Evolutionary conservation across 768 basidiomycete species (phyloP).

Genomic region (Leccinum rimulosum): DNA sequence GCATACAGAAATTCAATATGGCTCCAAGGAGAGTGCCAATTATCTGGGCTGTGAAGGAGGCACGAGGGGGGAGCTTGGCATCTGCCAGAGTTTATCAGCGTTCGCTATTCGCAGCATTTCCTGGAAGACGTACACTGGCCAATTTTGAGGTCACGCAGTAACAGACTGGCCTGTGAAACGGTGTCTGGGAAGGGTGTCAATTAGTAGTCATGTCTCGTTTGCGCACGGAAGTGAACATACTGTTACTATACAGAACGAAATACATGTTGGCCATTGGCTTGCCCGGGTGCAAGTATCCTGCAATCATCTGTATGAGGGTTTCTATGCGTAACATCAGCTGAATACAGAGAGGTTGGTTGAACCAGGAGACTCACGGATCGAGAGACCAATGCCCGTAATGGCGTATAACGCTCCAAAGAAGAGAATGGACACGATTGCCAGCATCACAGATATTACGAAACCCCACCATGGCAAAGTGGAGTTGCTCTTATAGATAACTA

Average conservation of each 20-base stretch:
- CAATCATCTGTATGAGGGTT: slow-evolving; percentile 36
- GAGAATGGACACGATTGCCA: slow-evolving; percentile 48
- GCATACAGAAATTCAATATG: slow-evolving; percentile 44
- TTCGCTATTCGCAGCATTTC: slow-evolving; percentile 28
- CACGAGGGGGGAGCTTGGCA: slow-evolving; percentile 60
- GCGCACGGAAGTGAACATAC: slow-evolving; percentile 23
- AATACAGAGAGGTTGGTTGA: not conserved
- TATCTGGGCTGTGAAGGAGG: slow-evolving; percentile 58
- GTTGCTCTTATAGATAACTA: slow-evolving; percentile 49
- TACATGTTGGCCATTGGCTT: slow-evolving; percentile 45
- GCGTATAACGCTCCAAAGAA: slow-evolving; percentile 55
- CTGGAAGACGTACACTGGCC: slow-evolving; percentile 18
- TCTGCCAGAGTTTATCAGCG: slow-evolving; percentile 29
- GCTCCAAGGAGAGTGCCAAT: slow-evolving; percentile 55
- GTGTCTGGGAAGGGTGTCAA: slow-evolving; percentile 38
- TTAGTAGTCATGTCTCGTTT: slow-evolving; percentile 10
- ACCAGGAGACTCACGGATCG: slow-evolving; percentile 21
- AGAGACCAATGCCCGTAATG: slow-evolving; percentile 36
- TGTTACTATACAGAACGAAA: slow-evolving; percentile 45
- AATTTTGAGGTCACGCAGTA: slow-evolving; percentile 59
- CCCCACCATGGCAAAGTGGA: slow-evolving; percentile 63
- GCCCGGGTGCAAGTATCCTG: slow-evolving; percentile 35
- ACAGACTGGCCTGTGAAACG: slow-evolving; percentile 45
- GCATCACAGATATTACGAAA: slow-evolving; percentile 50
- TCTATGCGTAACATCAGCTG: slow-evolving; percentile 12